Evolutionary conservation across 73 alveolate genomes (phyloP).

Genomic region (Diophrys sp.): DNA sequence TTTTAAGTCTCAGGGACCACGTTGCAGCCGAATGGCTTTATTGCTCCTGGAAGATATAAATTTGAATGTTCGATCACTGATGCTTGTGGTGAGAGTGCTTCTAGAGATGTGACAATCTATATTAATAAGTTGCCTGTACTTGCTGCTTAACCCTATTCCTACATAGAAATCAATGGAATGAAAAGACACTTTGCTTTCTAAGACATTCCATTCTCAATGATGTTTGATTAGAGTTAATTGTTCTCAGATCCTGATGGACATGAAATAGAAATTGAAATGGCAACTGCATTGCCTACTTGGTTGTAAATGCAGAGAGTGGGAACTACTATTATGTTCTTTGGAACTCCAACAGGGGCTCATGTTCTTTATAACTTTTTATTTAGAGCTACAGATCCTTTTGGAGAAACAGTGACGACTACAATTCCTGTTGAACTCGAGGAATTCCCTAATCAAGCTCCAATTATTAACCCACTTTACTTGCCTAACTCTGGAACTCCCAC

Average conservation of each 20-base stretch:
- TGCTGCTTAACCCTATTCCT: neutral
- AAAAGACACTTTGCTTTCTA: neutral
- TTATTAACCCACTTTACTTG: neutral
- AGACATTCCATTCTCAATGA: neutral
- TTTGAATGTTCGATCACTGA: neutral
- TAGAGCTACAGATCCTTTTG: neutral
- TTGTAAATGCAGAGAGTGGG: neutral
- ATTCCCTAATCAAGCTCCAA: neutral
- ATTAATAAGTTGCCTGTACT: neutral
- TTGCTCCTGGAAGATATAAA: neutral
- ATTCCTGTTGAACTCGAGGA: neutral
- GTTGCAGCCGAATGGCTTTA: neutral
- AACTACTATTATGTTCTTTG: neutral
- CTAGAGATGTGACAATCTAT: neutral
- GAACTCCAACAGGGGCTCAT: neutral
- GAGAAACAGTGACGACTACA: neutral
- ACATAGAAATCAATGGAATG: too few species aligned
- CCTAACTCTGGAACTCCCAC: neutral
- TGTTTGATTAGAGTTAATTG: neutral
- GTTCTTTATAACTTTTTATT: too few species aligned
- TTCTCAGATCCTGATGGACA: neutral
- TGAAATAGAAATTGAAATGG: neutral
- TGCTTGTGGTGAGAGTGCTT: neutral
- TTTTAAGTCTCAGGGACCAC: neutral
- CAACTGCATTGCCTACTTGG: neutral